Conservation (phyloP, 306 rosid species). For the Neltuma alba region DNA sequence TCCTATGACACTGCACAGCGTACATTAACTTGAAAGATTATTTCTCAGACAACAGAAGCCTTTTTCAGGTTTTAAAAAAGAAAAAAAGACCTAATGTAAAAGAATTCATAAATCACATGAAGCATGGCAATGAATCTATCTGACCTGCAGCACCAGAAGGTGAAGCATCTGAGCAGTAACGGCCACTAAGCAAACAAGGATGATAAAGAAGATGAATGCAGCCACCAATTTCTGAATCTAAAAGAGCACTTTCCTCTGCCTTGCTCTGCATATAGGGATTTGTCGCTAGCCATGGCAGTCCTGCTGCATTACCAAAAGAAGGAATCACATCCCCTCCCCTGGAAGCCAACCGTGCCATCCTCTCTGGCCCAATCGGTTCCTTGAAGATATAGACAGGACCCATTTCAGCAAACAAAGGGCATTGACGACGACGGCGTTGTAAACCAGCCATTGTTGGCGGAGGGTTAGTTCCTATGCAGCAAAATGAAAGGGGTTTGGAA, state of each 20-base stretch:
- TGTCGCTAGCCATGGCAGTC: conserved; percentile 89
- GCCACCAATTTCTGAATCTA: conserved; percentile 95
- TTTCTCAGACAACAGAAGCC: conserved; percentile 18
- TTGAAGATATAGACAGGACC: conserved; percentile 95
- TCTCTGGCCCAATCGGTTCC: conserved; percentile 92
- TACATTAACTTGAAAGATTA: conserved; percentile 24
- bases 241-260: conserved; percentile 82
- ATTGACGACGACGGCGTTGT: conserved; percentile 97
- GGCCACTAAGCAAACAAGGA: conserved; percentile 88
- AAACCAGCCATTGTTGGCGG: conserved; percentile 99
- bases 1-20: conserved; percentile 12
- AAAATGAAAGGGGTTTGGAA: conserved; percentile 93
- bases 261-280: conserved; percentile 61
- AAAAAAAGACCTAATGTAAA: conserved; percentile 16
- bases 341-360: conserved; percentile 85
- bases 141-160: conserved; percentile 94
- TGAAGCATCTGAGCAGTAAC: conserved; percentile 99
- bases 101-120: conserved; percentile 20
- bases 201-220: conserved; percentile 91
- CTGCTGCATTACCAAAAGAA: conserved; percentile 95
- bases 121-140: conserved; percentile 42
- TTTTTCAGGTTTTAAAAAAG: conserved; percentile 4
- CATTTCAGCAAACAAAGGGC: conserved; percentile 99
- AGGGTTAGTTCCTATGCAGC: conserved; percentile 99
- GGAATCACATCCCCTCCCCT: conserved; percentile 93